Evolutionary conservation across 305 asterid species (phyloP).

Genomic region (Ajuga reptans): DNA sequence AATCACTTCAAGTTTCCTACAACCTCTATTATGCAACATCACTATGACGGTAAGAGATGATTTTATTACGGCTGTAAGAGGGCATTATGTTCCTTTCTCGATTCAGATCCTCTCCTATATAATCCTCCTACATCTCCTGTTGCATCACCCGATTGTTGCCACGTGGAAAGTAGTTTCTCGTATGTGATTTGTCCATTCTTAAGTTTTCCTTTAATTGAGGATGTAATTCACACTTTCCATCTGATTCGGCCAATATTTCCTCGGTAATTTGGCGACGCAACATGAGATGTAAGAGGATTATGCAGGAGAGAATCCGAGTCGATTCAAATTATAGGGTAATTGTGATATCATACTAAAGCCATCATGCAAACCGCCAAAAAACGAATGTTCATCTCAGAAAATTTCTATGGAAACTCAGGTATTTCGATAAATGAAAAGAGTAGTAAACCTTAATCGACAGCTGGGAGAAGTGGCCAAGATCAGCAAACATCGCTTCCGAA

Average conservation of each 20-base stretch:
- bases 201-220: too few species aligned
- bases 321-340: not conserved
- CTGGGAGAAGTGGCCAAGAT: constrained; percentile 64
- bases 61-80: not conserved
- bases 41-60: not conserved
- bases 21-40: not conserved
- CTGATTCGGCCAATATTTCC: too few species aligned
- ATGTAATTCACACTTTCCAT: too few species aligned
- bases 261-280: too few species aligned
- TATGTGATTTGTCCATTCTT: too few species aligned
- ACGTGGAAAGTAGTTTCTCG: too few species aligned
- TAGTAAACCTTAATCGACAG: constrained; percentile 44
- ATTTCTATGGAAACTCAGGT: too few species aligned
- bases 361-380: not conserved
- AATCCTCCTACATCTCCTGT: too few species aligned
- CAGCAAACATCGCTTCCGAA: constrained; percentile 75
- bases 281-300: too few species aligned
- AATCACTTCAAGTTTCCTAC: not conserved
- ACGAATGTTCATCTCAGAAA: not conserved
- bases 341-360: not conserved
- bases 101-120: too few species aligned
- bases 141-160: too few species aligned
- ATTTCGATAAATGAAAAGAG: not conserved
- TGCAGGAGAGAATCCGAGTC: too few species aligned
- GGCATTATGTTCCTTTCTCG: not conserved